phyloP scores from a whole-genome alignment of 1,284 basidiomycete species.

The Leucoagaricus sp. region DNA sequence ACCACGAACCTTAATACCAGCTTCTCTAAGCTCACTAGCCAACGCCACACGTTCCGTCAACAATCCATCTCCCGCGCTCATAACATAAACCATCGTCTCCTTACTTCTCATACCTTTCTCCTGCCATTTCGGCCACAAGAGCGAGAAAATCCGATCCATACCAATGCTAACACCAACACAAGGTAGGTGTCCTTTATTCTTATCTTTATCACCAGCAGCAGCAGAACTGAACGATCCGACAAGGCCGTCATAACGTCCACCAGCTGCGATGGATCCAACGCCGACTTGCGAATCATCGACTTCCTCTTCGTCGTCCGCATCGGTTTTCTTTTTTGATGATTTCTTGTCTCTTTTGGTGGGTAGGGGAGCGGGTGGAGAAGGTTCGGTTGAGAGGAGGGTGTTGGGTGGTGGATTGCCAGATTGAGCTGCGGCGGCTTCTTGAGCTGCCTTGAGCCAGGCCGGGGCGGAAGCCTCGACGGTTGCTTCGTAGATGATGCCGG shows the following conservation, averaged over 20 bases:
- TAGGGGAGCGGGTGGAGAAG: slow-evolving; percentile 40
- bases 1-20: slow-evolving; percentile 80
- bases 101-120: slow-evolving; percentile 82
- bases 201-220: slow-evolving; percentile 62
- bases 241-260: slow-evolving; percentile 97
- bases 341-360: slow-evolving; percentile 49
- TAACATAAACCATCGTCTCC: slow-evolving; percentile 93
- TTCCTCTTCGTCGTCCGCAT: slow-evolving; percentile 67
- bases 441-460: slow-evolving; percentile 66
- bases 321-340: slow-evolving; percentile 49
- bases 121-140: slow-evolving; percentile 86
- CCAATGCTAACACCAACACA: slow-evolving; percentile 96
- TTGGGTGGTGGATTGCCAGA: slow-evolving; percentile 29
- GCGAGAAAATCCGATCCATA: slow-evolving; percentile 93
- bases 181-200: slow-evolving; percentile 70
- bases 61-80: slow-evolving; percentile 91
- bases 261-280: slow-evolving; percentile 97
- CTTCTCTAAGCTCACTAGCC: slow-evolving; percentile 82
- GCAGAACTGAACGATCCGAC: slow-evolving; percentile 91
- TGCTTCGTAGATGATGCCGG: slow-evolving; percentile 98
- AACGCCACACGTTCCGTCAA: slow-evolving; percentile 86
- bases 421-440: slow-evolving; percentile 43
- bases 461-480: slow-evolving; percentile 93
- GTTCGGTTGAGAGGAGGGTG: slow-evolving; percentile 41
- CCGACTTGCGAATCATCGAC: slow-evolving; percentile 93